Evolutionary conservation across 441 rosid species (phyloP), one percentile per base, ranked within the genome.

Genomic region (Rhodomyrtus psidioides): DNA sequence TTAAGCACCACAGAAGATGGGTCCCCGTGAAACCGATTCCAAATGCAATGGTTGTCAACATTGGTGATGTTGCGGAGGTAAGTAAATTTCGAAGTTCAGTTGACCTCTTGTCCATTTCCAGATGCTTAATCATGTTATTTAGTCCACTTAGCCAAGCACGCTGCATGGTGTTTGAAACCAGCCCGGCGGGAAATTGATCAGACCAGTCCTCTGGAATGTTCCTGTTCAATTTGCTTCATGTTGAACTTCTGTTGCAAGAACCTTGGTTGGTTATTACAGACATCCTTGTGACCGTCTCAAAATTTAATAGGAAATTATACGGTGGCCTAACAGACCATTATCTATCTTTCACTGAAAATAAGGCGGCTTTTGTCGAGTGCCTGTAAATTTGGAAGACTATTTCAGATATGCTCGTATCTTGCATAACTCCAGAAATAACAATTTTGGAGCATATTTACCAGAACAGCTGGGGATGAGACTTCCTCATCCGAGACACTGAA

Each of bases 11-110:
- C 26, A 84, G 81, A 12, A 34, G 21, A 55, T 87, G 86, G 88
- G 79, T 89, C 59, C 82, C 88, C 13, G 83, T 83, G 39, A 83
- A 87, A 55, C 87, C 74, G 27, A 87, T 84, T 27, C 86, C 84
- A 54, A 83, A 81, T 83, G 88, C 87, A 28, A 42, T 83, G 26
- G 87, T 85, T 39, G 87, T 89, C 4, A 87, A 87, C 65, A 26
- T 79, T 6, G 86, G 88, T 9, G 86, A 87, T n/a, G 81, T 34
- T 12, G 24, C 55, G 28, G 84, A 85, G 84, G 88, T 85, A 83
- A 65, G 76, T 34, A 34, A 65, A 30, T 30, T 39, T 30, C 46
- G 1, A 65, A 65, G 44, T 65, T 65, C 76, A 65, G 49, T 5
- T 34, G 26, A 65, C 76, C 76, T 65, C 76, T 34, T 7, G 26